Conservation (phyloP, 2,329 filamentous ascomycete genomes). For the Rutstroemia sp. region DNA sequence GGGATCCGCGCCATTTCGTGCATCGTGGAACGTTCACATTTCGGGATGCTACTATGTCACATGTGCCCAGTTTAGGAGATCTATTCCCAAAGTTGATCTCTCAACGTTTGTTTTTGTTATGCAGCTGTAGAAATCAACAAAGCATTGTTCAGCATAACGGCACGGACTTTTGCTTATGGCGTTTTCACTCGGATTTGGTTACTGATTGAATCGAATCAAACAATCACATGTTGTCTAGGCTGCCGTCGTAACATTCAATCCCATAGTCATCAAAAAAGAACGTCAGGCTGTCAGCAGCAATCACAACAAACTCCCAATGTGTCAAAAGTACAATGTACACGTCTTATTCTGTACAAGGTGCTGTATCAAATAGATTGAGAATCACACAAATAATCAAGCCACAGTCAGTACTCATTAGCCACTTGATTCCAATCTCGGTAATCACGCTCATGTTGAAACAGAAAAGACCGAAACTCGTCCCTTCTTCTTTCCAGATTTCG, state of each 20-base stretch:
- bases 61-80: constrained; percentile 2
- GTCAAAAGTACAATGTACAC: background rate
- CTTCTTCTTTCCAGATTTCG: background rate
- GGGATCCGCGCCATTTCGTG: constrained; percentile 6
- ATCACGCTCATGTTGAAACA: too few relatives aligned
- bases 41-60: constrained; percentile 9
- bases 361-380: constrained; percentile 5
- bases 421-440: background rate
- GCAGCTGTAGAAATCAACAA: background rate
- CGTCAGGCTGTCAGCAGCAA: too few relatives aligned
- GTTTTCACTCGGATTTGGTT: background rate
- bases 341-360: background rate
- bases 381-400: constrained; percentile 1
- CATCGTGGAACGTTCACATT: constrained; percentile 9
- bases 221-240: background rate
- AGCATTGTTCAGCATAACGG: background rate
- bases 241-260: too few relatives aligned
- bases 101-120: constrained; percentile 4
- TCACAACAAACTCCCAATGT: background rate
- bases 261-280: too few relatives aligned
- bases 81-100: background rate
- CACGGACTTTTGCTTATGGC: background rate
- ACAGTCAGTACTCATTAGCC: background rate
- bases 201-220: background rate
- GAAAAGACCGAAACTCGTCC: background rate